Evolutionary conservation across 148 eudicot species (phyloP).

Genomic region (Heliosperma pusillum): DNA sequence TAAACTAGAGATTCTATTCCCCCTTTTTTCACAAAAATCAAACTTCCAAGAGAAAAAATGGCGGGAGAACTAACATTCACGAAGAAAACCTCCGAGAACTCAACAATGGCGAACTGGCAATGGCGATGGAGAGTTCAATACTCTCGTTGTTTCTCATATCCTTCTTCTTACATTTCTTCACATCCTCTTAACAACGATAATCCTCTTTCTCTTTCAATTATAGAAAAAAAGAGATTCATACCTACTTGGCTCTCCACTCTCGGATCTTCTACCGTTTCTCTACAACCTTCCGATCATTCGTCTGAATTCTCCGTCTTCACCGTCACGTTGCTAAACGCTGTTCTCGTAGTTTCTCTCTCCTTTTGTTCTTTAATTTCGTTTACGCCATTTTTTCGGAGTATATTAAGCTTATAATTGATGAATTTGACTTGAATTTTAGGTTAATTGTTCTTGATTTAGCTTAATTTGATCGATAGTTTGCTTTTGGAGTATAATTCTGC

Average conservation of each 20-base stretch:
- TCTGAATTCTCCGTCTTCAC: slow-evolving; percentile 28
- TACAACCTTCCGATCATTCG: slow-evolving; percentile 34
- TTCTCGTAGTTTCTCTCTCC: slow-evolving; percentile 34
- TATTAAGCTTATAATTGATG: not conserved
- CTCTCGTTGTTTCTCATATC: slow-evolving; percentile 47
- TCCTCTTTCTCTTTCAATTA: slow-evolving; percentile 23
- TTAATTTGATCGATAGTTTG: not conserved
- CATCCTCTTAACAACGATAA: not conserved
- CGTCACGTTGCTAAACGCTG: slow-evolving; percentile 31
- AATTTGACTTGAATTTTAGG: not conserved
- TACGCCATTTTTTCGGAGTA: not conserved
- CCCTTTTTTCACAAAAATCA: no score
- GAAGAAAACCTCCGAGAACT: slow-evolving; percentile 7
- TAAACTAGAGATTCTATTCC: no score
- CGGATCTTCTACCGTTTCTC: slow-evolving; percentile 26
- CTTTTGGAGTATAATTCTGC: not conserved
- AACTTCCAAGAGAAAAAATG: slow-evolving; percentile 30
- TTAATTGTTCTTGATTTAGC: not conserved
- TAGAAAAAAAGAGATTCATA: slow-evolving; percentile 10
- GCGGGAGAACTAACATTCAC: slow-evolving; percentile 40
- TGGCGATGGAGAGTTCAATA: slow-evolving; percentile 45
- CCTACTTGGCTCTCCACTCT: slow-evolving; percentile 48
- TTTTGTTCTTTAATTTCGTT: not conserved
- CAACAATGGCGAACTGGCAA: not conserved
- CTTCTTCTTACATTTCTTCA: slow-evolving; percentile 21